Evolutionary conservation across 2,329 filamentous ascomycete species (phyloP), one percentile per base, ranked within the genome.

Genomic region (Grosmannia huntii): DNA sequence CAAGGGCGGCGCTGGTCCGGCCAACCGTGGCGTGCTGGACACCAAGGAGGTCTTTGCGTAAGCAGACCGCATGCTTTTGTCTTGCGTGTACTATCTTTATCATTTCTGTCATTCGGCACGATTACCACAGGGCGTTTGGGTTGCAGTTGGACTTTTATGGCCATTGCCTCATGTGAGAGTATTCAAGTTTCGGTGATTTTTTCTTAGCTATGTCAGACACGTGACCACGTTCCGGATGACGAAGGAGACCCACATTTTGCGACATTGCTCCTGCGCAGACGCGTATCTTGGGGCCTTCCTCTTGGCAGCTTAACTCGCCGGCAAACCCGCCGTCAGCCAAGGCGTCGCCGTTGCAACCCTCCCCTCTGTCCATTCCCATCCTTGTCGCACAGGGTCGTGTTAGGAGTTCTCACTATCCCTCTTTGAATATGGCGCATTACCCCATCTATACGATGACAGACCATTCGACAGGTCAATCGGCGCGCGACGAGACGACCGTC

Each of bases 21-120:
- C 76, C 67, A 79, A 82, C 65, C 78, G 77, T 64, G 82, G 88
- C 70, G 84, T 83, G 63, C 75, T 96, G 70, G 90, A 95, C 72
- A 86, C 87, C 63, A 82, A 81, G 69, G 79, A 84, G 64, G 73
- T 95, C 59, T 95, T 95, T 75, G 82, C 84, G 65, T 92, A 78
- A 75, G 38, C 6, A 19, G 41, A 5, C 3, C 14, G 33, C 9
- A 7, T 16, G 21, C 50, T 52, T 11, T 51, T 28, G 25, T 6
- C 27, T 19, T 52, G 27, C 16, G 14, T 23, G 51, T 53, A 23
- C 28, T 38, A n/a, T 19, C 31, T 52, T 21, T 23, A 6, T 21
- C 33, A 6, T 7, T 38, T 4, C 23, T 23, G 21, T 25, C 21
- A 10, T 23, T 12, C 25, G 31, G 28, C 28, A 33, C 28, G 50